Percentiles rank a stretch among this genome's conserved stretches.
Conservation (phyloP, 169 alveolate genomes). For the Cryptosporidium muris region DNA sequence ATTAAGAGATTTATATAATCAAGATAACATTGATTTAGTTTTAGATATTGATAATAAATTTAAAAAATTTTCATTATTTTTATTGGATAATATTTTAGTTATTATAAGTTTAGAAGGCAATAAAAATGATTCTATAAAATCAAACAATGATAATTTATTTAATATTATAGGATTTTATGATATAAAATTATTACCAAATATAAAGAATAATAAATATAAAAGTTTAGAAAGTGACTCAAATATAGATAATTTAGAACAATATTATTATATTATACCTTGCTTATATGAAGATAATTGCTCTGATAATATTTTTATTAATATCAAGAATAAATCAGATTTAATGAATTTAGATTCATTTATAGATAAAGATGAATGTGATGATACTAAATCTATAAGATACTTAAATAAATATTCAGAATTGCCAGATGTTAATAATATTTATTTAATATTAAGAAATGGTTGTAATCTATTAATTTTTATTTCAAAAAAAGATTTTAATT, state of each 20-base stretch:
- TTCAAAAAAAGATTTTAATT: constrained; percentile 10
- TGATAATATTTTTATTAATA: neutral
- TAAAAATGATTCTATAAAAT: neutral
- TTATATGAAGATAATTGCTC: too few species aligned
- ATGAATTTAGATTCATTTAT: neutral
- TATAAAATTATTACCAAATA: constrained; percentile 6
- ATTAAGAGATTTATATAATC: constrained; percentile 25
- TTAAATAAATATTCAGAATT: neutral
- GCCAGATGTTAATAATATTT: neutral
- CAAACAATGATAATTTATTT: too few species aligned
- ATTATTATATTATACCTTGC: too few species aligned
- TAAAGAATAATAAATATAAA: neutral
- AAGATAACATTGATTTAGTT: constrained; percentile 24
- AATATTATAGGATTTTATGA: constrained; percentile 4
- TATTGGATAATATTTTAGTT: constrained; percentile 12
- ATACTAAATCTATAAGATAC: neutral
- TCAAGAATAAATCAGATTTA: neutral
- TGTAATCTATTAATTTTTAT: constrained; percentile 2
- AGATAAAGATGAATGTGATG: neutral
- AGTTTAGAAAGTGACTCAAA: neutral
- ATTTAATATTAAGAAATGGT: neutral
- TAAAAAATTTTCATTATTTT: constrained; percentile 15
- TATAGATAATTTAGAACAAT: too few species aligned
- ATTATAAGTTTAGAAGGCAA: constrained; percentile 31
- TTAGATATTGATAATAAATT: constrained; percentile 30